Evolutionary conservation across 148 eudicot genomes (phyloP).

Genomic region (Mesembryanthemum crystallinum): DNA sequence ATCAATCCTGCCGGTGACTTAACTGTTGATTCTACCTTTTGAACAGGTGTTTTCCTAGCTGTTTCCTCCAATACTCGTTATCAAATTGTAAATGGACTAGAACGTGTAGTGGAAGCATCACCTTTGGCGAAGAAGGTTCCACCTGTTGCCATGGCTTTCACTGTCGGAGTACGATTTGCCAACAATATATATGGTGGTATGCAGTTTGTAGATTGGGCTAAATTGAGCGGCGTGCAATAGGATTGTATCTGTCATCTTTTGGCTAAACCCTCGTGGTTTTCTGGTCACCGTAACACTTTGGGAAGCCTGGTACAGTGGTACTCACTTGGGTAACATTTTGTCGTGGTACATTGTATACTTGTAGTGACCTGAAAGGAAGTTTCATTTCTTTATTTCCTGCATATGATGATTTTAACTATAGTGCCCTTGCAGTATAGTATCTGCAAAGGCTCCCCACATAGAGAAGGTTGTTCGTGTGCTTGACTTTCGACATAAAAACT

Average conservation of each 20-base stretch:
- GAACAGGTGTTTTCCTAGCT: constrained; percentile 76
- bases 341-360: background rate
- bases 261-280: background rate
- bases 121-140: constrained; percentile 53
- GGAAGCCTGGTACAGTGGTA: background rate
- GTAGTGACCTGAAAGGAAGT: background rate
- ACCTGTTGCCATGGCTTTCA: constrained; percentile 59
- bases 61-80: constrained; percentile 87
- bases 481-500: no score
- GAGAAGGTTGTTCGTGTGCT: no score
- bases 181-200: constrained; percentile 65
- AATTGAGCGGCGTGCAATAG: constrained; percentile 55
- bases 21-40: background rate
- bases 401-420: background rate
- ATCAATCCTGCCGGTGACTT: background rate
- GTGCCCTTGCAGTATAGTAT: background rate
- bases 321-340: background rate
- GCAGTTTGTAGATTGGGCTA: constrained; percentile 74
- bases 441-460: no score
- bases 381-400: background rate
- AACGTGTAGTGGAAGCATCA: constrained; percentile 62
- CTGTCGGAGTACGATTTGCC: constrained; percentile 62
- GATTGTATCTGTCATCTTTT: constrained; percentile 5
- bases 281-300: background rate
- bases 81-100: constrained; percentile 75